Percentiles rank a stretch among this genome's conserved stretches.
Evolutionary conservation across 192 early-diverging fungal genomes (phyloP).

Genomic region (Mortierella claussenii): DNA sequence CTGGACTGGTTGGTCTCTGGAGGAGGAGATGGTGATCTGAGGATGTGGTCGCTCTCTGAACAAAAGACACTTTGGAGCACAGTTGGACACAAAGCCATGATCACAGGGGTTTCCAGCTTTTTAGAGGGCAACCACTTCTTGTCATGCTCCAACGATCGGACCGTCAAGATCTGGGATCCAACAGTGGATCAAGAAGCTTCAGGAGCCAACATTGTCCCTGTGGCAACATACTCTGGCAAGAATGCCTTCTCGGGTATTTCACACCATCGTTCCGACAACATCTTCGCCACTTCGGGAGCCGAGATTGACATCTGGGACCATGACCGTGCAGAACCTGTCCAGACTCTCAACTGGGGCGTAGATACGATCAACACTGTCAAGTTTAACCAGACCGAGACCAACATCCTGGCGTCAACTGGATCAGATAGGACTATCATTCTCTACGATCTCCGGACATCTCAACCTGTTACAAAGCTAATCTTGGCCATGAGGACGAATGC

Average conservation of each 20-base stretch:
- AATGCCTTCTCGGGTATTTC: slow-evolving; percentile 86
- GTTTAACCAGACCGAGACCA: slow-evolving; percentile 98
- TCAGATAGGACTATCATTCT: slow-evolving; percentile 94
- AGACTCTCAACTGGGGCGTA: slow-evolving; percentile 89
- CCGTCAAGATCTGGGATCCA: slow-evolving; percentile 92
- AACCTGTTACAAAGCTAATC: slow-evolving; percentile 86
- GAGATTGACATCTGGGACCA: slow-evolving; percentile 97
- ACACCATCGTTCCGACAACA: slow-evolving; percentile 85
- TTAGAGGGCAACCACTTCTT: slow-evolving; percentile 76
- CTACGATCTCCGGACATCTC: slow-evolving; percentile 92
- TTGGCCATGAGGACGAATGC: slow-evolving; percentile 93
- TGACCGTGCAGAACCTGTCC: slow-evolving; percentile 81
- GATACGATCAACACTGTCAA: slow-evolving; percentile 95
- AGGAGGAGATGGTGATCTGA: slow-evolving; percentile 94
- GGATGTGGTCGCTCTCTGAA: slow-evolving; percentile 88
- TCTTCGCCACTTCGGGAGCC: slow-evolving; percentile 92
- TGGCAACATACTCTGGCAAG: slow-evolving; percentile 84
- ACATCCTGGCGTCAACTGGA: slow-evolving; percentile 91
- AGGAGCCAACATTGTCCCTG: slow-evolving; percentile 39
- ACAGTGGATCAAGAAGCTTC: slow-evolving; percentile 37
- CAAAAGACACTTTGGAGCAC: slow-evolving; percentile 83
- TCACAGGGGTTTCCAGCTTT: slow-evolving; percentile 84
- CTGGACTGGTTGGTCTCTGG: slow-evolving; percentile 88
- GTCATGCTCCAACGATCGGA: slow-evolving; percentile 94
- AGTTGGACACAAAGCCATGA: slow-evolving; percentile 85